Conservation (phyloP, 139 green algal genomes). For the Chlorella sp. region DNA sequence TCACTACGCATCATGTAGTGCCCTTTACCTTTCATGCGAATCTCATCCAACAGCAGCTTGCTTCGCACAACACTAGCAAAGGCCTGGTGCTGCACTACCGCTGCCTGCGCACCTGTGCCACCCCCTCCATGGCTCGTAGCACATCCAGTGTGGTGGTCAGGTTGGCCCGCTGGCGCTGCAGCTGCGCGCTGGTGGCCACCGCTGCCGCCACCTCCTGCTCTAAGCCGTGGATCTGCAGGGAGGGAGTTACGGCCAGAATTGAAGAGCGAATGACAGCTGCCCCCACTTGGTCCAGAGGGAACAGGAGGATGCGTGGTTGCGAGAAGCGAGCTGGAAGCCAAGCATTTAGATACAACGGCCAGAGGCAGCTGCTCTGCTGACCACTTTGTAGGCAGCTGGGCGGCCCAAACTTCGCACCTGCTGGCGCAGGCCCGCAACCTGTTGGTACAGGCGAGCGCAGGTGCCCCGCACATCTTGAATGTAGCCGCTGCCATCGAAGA, state of each 20-base stretch:
- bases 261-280: not conserved
- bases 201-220: conserved; percentile 69
- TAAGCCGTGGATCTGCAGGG: conserved; percentile 52
- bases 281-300: not conserved
- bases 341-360: not conserved
- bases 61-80: not conserved
- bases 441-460: conserved; percentile 55
- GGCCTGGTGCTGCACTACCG: too few species aligned
- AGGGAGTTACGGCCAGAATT: not conserved
- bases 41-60: too few species aligned
- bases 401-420: not conserved
- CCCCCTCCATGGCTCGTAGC: conserved; percentile 4
- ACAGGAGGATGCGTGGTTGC: not conserved
- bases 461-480: conserved; percentile 74
- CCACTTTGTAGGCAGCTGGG: not conserved
- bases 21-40: too few species aligned
- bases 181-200: conserved; percentile 55
- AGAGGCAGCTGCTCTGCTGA: not conserved
- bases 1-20: too few species aligned
- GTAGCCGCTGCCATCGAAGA: conserved; percentile 76
- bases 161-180: conserved; percentile 69
- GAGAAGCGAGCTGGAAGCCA: not conserved
- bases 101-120: not conserved
- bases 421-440: conserved; percentile 54
- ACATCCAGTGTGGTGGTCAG: conserved; percentile 49